A percentile compares a stretch with the other conserved stretches of the same genome.
Evolutionary conservation across 305 asterid species (phyloP).

Genomic region (Striga hermonthica): DNA sequence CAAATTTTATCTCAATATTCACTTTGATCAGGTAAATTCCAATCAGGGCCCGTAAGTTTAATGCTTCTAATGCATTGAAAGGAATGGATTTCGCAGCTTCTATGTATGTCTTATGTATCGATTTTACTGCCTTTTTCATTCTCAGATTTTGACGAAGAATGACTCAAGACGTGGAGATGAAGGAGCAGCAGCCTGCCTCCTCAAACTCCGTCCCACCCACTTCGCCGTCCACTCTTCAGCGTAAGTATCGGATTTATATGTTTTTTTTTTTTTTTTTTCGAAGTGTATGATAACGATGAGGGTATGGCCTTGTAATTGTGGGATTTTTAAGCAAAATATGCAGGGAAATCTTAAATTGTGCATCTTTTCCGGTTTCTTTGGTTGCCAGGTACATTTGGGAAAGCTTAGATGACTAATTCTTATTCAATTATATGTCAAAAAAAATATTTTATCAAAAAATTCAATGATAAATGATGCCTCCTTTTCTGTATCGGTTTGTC

Average conservation of each 20-base stretch:
- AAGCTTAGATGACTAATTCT: not conserved
- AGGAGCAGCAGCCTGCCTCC: conserved; percentile 58
- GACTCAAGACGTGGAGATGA: conserved; percentile 91
- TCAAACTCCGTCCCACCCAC: conserved; percentile 42
- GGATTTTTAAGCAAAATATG: too few species aligned
- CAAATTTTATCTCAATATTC: not conserved
- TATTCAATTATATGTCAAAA: too few species aligned
- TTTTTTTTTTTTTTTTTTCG: not conserved
- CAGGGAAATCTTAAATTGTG: not conserved
- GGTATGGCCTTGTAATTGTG: too few species aligned
- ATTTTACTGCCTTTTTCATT: conserved; percentile 32
- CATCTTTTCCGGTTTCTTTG: not conserved
- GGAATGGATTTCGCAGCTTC: not conserved
- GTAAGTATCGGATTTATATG: conserved; percentile 36
- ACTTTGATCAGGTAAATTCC: not conserved
- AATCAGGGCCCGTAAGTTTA: not conserved
- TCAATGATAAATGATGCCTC: too few species aligned
- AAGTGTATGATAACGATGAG: too few species aligned
- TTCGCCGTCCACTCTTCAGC: conserved; percentile 52
- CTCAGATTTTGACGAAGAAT: conserved; percentile 47
- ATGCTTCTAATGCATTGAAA: not conserved
- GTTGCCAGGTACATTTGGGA: not conserved
- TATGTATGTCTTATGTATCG: conserved; percentile 28
- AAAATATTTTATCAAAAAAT: too few species aligned
- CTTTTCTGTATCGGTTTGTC: too few species aligned